Percentiles rank a stretch among this genome's conserved stretches.
phyloP scores from a whole-genome alignment of 192 early-diverging fungal genomes.

The Podila epigama region DNA sequence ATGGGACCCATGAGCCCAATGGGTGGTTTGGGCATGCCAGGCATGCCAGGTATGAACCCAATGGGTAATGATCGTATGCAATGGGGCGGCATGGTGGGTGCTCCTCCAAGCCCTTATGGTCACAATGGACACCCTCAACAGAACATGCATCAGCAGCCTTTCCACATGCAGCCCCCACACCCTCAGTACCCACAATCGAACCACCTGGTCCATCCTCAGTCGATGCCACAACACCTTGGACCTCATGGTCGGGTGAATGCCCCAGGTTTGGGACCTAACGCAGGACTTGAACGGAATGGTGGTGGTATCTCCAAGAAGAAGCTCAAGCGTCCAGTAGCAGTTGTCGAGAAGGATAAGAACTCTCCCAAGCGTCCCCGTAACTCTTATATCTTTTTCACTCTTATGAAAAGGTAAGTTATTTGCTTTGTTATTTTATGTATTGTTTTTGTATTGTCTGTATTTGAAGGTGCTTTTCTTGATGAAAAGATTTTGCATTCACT shows the following conservation, averaged over 20 bases:
- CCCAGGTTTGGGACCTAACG: background rate
- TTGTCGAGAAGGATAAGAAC: conserved; percentile 50
- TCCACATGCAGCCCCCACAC: background rate
- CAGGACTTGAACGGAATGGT: too few relatives aligned
- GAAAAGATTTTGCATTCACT: too few relatives aligned
- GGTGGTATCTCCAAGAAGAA: conserved; percentile 41
- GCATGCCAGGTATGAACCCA: conserved; percentile 19
- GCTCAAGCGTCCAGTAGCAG: conserved; percentile 10
- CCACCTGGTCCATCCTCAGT: background rate
- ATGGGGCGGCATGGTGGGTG: conserved; percentile 44
- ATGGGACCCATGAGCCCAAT: background rate
- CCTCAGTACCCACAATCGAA: background rate
- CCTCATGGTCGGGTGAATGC: too few relatives aligned
- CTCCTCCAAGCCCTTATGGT: conserved; percentile 24
- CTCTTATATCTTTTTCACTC: conserved; percentile 49
- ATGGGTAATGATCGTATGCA: conserved; percentile 17
- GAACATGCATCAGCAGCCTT: too few relatives aligned
- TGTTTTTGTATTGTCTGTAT: too few relatives aligned
- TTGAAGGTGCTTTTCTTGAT: too few relatives aligned
- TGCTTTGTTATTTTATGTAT: too few relatives aligned
- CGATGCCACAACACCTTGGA: too few relatives aligned
- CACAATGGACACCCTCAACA: conserved; percentile 12
- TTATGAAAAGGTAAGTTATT: conserved; percentile 45
- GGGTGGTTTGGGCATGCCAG: conserved; percentile 33
- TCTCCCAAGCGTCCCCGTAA: conserved; percentile 51